Percentiles rank a stretch among this genome's conserved stretches.
Conservation (phyloP, 106 monocot species). For the Platanthera guangdongensis region DNA sequence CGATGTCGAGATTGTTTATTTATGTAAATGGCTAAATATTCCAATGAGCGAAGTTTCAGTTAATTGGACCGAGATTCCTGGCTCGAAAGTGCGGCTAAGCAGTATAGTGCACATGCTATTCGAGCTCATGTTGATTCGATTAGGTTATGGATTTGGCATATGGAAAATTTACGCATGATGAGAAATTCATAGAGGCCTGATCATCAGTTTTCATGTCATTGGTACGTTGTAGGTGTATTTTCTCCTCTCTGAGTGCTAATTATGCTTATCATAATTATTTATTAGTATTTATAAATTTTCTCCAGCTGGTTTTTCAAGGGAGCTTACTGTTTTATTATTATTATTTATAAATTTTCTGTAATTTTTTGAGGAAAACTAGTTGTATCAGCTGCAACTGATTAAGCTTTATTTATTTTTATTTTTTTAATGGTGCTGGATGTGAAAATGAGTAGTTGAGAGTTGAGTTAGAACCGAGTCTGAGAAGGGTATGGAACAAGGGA, state of each 20-base stretch:
- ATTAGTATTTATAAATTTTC: not conserved
- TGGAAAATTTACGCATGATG: conserved; percentile 69
- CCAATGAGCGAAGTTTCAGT: conserved; percentile 86
- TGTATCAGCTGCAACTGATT: not conserved
- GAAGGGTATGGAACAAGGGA: not conserved
- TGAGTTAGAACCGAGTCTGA: too few relatives aligned
- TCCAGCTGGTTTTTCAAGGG: not conserved
- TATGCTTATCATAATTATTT: too few relatives aligned
- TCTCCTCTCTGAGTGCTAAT: not conserved
- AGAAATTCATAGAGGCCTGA: not conserved
- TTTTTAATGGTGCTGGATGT: too few relatives aligned
- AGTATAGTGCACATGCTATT: conserved; percentile 95
- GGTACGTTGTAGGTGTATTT: not conserved
- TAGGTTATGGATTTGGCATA: conserved; percentile 83
- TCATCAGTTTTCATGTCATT: not conserved
- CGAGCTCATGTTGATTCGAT: conserved; percentile 79
- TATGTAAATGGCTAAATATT: conserved; percentile 74
- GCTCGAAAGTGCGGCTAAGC: conserved; percentile 79
- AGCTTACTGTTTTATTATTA: not conserved
- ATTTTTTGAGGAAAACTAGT: not conserved
- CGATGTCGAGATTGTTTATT: conserved; percentile 93
- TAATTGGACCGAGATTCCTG: conserved; percentile 95
- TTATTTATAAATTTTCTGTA: not conserved
- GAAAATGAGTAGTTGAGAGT: too few relatives aligned
- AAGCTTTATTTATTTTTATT: not conserved